phyloP scores from a whole-genome alignment of 805 yeast species.

The Middelhovenomyces tepae region DNA sequence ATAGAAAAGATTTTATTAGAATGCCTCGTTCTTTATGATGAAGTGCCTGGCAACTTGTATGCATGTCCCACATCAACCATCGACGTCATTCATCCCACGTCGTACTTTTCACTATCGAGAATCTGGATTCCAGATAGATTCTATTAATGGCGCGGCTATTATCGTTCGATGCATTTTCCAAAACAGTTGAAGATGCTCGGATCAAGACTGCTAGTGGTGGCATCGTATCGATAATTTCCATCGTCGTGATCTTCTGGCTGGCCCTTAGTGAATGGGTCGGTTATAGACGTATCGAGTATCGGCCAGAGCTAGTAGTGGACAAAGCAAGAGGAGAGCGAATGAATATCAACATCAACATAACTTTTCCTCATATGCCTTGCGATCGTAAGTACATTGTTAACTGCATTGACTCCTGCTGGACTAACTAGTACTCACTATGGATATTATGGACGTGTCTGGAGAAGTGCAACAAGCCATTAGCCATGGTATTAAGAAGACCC shows the following conservation, averaged over 20 bases:
- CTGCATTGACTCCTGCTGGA: too few relatives aligned
- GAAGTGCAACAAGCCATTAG: slow-evolving; percentile 69
- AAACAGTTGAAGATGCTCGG: slow-evolving; percentile 89
- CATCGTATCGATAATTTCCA: slow-evolving; percentile 65
- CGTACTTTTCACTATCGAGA: too few relatives aligned
- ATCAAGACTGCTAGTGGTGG: slow-evolving; percentile 89
- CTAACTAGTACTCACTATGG: slow-evolving; percentile 61
- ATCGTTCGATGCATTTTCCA: slow-evolving; percentile 81
- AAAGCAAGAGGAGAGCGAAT: slow-evolving; percentile 53
- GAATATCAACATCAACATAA: slow-evolving; percentile 71
- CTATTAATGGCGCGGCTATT: slow-evolving; percentile 32
- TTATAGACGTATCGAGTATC: slow-evolving; percentile 54
- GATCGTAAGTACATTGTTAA: too few relatives aligned
- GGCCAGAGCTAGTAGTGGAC: slow-evolving; percentile 86
- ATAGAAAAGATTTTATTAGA: too few relatives aligned
- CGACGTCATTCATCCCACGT: too few relatives aligned
- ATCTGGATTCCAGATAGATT: too few relatives aligned
- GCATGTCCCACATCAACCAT: too few relatives aligned
- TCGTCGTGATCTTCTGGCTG: slow-evolving; percentile 50
- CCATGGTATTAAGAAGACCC: slow-evolving; percentile 61
- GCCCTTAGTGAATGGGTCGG: slow-evolving; percentile 68
- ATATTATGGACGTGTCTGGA: slow-evolving; percentile 83
- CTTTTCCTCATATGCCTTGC: slow-evolving; percentile 83
- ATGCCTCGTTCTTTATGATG: too few relatives aligned
- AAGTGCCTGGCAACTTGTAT: slow-evolving; percentile 4